phyloP scores from a whole-genome alignment of 2,329 filamentous ascomycete species.

The Didymella pinodella region DNA sequence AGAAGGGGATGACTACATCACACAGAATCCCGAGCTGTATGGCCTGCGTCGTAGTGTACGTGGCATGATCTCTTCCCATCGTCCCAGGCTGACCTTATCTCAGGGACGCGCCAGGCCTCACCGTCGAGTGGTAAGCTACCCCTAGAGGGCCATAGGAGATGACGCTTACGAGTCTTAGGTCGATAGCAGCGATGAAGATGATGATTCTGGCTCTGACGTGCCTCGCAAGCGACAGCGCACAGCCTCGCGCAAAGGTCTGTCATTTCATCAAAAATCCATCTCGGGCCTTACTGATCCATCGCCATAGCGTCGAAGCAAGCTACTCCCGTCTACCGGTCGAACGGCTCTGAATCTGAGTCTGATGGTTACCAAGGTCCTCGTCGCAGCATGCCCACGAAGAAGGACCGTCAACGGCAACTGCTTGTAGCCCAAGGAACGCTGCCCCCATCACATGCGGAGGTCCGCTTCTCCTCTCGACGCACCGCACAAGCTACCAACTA shows the following conservation, averaged over 20 bases:
- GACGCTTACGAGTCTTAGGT: slow-evolving; percentile 53
- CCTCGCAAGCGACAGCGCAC: slow-evolving; percentile 71
- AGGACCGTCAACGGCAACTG: slow-evolving; percentile 74
- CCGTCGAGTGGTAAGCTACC: slow-evolving; percentile 65
- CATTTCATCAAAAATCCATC: slow-evolving; percentile 22
- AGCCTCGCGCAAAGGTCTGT: slow-evolving; percentile 69
- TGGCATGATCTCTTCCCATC: slow-evolving; percentile 27
- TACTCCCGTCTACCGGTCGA: slow-evolving; percentile 60
- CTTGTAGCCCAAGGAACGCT: slow-evolving; percentile 68
- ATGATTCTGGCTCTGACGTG: slow-evolving; percentile 70
- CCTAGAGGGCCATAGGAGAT: slow-evolving; percentile 18
- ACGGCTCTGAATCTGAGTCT: slow-evolving; percentile 67
- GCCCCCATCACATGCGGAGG: slow-evolving; percentile 74
- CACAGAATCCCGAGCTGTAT: slow-evolving; percentile 92
- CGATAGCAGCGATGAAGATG: slow-evolving; percentile 71
- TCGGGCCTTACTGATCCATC: slow-evolving; percentile 55
- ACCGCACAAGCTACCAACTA: slow-evolving; percentile 77
- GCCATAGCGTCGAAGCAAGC: slow-evolving; percentile 62
- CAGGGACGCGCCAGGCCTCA: slow-evolving; percentile 68
- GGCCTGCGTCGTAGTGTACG: slow-evolving; percentile 90
- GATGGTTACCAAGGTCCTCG: slow-evolving; percentile 81
- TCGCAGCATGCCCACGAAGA: slow-evolving; percentile 72
- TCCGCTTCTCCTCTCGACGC: slow-evolving; percentile 89
- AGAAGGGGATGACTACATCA: slow-evolving; percentile 84
- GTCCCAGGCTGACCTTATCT: slow-evolving; percentile 44